These are phyloP conservation scores for Penicillium sp. DNA, from an alignment of 2,329 filamentous ascomycete species.

Conservation along the genomic window DNA sequence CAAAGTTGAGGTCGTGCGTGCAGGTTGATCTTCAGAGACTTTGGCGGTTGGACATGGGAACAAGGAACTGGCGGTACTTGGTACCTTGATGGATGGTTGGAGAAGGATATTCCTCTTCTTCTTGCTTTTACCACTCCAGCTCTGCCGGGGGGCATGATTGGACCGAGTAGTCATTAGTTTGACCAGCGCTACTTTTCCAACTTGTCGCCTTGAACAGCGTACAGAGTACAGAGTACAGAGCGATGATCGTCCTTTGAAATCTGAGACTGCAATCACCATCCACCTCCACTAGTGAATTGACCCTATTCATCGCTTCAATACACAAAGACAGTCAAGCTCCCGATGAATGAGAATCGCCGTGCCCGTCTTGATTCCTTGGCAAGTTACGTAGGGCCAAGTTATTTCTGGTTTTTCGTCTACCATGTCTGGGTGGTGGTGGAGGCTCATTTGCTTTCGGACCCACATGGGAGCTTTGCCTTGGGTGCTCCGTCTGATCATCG, in stretches of 20 bases:
- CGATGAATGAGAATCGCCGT: background rate
- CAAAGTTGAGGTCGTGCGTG: too few relatives aligned
- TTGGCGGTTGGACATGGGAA: too few relatives aligned
- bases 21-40: too few relatives aligned
- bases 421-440: background rate
- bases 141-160: too few relatives aligned
- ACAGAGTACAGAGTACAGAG: background rate
- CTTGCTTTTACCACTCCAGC: too few relatives aligned
- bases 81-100: too few relatives aligned
- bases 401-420: background rate
- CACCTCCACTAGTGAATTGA: too few relatives aligned
- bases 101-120: too few relatives aligned
- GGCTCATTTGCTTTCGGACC: conserved; percentile 1
- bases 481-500: background rate
- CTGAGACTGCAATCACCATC: background rate
- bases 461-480: background rate
- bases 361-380: background rate
- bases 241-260: background rate
- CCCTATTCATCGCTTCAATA: too few relatives aligned
- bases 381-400: conserved; percentile 5
- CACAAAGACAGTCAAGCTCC: background rate
- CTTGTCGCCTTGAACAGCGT: background rate
- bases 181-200: background rate
- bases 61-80: too few relatives aligned
- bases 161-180: background rate